Base-by-base conservation (phyloP, 1,284 basidiomycete genomes). In the Naganishia cerealis region DNA sequence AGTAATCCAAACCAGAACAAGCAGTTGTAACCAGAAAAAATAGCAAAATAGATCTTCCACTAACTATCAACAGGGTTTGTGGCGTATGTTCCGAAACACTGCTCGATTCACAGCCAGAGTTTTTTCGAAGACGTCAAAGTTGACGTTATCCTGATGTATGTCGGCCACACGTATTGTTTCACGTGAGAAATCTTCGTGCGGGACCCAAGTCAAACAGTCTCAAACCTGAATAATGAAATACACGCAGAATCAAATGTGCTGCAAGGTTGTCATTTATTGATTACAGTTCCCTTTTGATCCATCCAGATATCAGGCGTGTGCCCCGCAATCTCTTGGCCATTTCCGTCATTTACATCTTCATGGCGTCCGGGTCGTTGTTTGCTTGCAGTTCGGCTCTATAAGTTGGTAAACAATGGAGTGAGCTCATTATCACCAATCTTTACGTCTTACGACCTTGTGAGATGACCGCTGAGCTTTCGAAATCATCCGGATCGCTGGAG, bases 331-430 rank as follows among this genome's bases (percentile, higher is more conserved):
- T 50, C 21, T 24, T 24, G 39, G 13, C 26, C 15, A 9, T 61
- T 38, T 36, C 16, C 29, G 15, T 56, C 3, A 13, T 61, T 68
- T 55, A 69, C 46, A 69, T 46, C 33, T 69, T 69, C 67, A 69
- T 69, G 10, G 67, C 62, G 40, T 69, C 67, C 16, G 55, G 48
- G 48, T 69, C 67, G 50, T 65, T 65, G 54, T 68, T 62, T 10
- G 61, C 43, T 33, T 69, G 56, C 5, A 69, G 50, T 50, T 69
- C 67, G 48, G 67, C 67, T 40, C 67, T 69, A 18, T 13, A 39
- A 8, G 21, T 43, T 10, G 36, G 29, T 33, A 29, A 26, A 43
- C 4, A 21, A 50, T 8, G 26, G 24, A 50, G n/a, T 53, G 13
- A 50, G 40, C 21, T 12, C 26, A 38, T 29, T 21, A 16, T 56